These are phyloP conservation scores for Nowakowskiella sp. DNA, from an alignment of 192 early-diverging fungal genomes.

Conservation along the genomic window DNA sequence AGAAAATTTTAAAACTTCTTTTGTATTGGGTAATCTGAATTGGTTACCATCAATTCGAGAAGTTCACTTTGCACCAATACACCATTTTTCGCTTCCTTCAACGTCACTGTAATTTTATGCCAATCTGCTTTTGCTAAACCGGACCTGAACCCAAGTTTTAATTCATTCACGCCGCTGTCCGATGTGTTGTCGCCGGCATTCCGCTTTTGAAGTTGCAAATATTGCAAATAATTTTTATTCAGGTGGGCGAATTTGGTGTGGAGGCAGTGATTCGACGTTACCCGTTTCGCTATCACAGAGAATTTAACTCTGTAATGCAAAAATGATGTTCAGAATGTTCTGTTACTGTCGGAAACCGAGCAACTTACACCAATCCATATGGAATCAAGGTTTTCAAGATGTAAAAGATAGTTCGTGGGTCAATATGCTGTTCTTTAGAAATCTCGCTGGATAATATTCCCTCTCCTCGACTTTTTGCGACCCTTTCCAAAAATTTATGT, in stretches of 20 bases:
- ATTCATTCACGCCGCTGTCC: not conserved
- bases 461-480: slow-evolving; percentile 34
- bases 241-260: slow-evolving; percentile 40
- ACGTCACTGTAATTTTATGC: not conserved
- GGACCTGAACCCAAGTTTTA: slow-evolving; percentile 12
- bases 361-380: slow-evolving; percentile 39
- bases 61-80: slow-evolving; percentile 47
- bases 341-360: not conserved
- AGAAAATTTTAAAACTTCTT: slow-evolving; percentile 7
- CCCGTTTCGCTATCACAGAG: slow-evolving; percentile 48
- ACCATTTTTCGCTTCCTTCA: slow-evolving; percentile 13
- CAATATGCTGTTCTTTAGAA: slow-evolving; percentile 41
- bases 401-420: slow-evolving; percentile 57
- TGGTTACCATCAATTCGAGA: slow-evolving; percentile 46
- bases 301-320: slow-evolving; percentile 45
- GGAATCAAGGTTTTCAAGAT: slow-evolving; percentile 45
- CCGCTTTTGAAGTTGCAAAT: slow-evolving; percentile 17
- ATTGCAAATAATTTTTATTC: slow-evolving; percentile 40
- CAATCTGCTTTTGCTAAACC: not conserved
- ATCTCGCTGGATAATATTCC: slow-evolving; percentile 54
- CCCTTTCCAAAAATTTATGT: slow-evolving; percentile 9
- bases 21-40: slow-evolving; percentile 6
- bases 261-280: slow-evolving; percentile 51
- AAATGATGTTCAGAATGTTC: no score
- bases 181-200: slow-evolving; percentile 7